These are phyloP conservation scores for Curvularia lunata DNA, from an alignment of 2,329 filamentous ascomycete genomes.

Conservation along the genomic window DNA sequence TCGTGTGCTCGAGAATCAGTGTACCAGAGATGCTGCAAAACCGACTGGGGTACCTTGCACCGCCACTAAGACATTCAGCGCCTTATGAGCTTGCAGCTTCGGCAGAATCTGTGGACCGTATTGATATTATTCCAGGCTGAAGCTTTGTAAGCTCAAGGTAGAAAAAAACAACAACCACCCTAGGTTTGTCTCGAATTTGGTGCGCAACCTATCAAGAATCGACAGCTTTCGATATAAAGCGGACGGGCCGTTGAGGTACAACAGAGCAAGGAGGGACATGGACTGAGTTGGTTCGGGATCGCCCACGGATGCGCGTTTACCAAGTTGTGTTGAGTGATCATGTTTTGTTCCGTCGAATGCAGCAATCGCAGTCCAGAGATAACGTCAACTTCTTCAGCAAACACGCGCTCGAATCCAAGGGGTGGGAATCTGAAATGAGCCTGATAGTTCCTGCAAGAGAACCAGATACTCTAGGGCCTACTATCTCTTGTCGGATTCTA, in stretches of 20 bases:
- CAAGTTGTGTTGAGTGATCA: not conserved
- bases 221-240: not conserved
- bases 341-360: not conserved
- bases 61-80: not conserved
- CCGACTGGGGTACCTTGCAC: not conserved
- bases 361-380: not conserved
- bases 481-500: not conserved
- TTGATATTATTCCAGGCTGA: conserved; percentile 11
- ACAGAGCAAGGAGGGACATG: not conserved
- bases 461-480: not conserved
- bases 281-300: too few relatives aligned
- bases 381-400: not conserved
- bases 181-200: not conserved
- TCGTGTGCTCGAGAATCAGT: conserved; percentile 21
- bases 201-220: not conserved
- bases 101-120: not conserved
- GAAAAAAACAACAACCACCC: not conserved
- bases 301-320: not conserved
- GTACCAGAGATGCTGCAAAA: conserved; percentile 21
- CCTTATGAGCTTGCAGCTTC: conserved; percentile 6
- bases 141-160: not conserved
- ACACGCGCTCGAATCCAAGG: not conserved
- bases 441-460: not conserved
- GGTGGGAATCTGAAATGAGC: not conserved
- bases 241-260: not conserved